Percentiles rank a stretch among this genome's conserved stretches.
These are phyloP conservation scores for Citrus sinensis DNA, from an alignment of 345 rosid species.

Conservation along the genomic window DNA sequence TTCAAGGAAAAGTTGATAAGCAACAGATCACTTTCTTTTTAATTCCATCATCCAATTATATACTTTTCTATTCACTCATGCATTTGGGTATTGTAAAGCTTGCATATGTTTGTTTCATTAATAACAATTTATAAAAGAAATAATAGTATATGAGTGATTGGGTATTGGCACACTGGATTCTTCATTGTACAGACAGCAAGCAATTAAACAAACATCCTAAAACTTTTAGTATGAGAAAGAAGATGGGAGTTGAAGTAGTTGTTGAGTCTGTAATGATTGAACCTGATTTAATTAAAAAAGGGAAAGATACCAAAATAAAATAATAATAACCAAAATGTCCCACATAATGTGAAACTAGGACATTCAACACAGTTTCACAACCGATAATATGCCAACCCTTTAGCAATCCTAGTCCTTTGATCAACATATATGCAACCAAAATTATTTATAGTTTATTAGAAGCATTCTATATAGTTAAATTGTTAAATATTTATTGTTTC, in stretches of 20 bases:
- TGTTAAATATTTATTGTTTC: not conserved
- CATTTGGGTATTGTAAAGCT: not conserved
- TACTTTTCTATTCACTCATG: not conserved
- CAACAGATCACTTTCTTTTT: not conserved
- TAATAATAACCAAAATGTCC: not conserved
- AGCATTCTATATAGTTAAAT: not conserved
- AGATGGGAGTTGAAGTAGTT: conserved; percentile 23
- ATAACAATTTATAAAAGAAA: too few species aligned
- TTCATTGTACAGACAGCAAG: conserved; percentile 5
- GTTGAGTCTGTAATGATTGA: conserved; percentile 32
- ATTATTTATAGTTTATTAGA: not conserved
- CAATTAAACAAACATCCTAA: not conserved
- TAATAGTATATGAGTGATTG: not conserved
- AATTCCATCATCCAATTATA: not conserved
- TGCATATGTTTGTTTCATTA: not conserved
- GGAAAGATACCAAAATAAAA: not conserved
- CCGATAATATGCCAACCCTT: conserved; percentile 3
- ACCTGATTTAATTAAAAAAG: conserved; percentile 15
- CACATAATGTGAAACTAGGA: not conserved
- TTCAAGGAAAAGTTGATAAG: not conserved
- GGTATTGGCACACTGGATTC: conserved; percentile 5
- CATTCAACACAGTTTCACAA: not conserved
- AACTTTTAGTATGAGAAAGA: not conserved
- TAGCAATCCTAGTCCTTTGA: not conserved
- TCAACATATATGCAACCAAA: too few species aligned